phyloP scores from a whole-genome alignment of 2,329 filamentous ascomycete genomes.

The Orbilia oligospora region DNA sequence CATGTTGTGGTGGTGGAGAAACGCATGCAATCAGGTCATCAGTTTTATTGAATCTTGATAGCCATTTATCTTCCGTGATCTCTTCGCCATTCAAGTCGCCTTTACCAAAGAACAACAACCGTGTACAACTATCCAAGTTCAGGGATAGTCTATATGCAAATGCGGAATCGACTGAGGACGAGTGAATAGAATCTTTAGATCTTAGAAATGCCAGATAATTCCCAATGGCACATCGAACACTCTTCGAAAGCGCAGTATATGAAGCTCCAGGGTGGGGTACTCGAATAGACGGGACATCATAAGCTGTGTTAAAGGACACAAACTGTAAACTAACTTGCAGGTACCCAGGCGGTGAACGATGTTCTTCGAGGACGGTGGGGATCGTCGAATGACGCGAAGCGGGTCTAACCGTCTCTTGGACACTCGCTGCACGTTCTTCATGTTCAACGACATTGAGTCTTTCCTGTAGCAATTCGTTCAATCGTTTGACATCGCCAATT shows the following conservation, averaged over 20 bases:
- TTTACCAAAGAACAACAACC: conserved; percentile 55
- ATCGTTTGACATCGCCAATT: conserved; percentile 48
- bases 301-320: conserved; percentile 47
- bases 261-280: conserved; percentile 54
- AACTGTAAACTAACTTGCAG: conserved; percentile 57
- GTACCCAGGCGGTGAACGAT: conserved; percentile 52
- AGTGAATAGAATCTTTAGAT: conserved; percentile 59
- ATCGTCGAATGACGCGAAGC: conserved; percentile 55
- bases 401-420: conserved; percentile 57
- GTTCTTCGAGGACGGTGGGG: conserved; percentile 55
- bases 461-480: conserved; percentile 53
- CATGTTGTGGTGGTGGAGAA: conserved; percentile 45
- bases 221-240: conserved; percentile 55
- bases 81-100: conserved; percentile 53
- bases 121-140: conserved; percentile 54
- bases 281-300: conserved; percentile 55
- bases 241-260: conserved; percentile 52
- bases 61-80: conserved; percentile 57
- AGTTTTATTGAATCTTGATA: conserved; percentile 54
- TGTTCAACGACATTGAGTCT: conserved; percentile 32
- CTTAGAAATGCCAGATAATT: conserved; percentile 57
- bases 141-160: conserved; percentile 50
- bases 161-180: conserved; percentile 53
- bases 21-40: conserved; percentile 58
- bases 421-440: conserved; percentile 51